phyloP scores from a whole-genome alignment of 2,329 filamentous ascomycete species.

The Camillea tinctor region DNA sequence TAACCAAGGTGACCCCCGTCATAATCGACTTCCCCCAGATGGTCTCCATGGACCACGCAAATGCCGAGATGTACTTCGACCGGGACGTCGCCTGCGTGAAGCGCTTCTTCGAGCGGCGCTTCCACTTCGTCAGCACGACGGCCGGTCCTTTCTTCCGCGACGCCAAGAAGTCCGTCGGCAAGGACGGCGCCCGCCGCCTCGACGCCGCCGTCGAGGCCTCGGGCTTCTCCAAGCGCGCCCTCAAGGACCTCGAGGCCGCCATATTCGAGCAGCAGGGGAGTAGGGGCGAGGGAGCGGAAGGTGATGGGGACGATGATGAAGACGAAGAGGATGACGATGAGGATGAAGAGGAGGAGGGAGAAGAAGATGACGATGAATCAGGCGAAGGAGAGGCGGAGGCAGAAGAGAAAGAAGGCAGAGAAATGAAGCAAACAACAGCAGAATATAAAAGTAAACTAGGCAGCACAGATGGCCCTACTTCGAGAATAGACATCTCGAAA shows the following conservation, averaged over 20 bases:
- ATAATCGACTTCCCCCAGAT: constrained; percentile 98
- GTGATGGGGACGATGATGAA: constrained; percentile 36
- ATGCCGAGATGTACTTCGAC: constrained; percentile 97
- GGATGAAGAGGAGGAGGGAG: constrained; percentile 36
- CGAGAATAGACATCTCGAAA: constrained; percentile 21
- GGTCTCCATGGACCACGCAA: constrained; percentile 89
- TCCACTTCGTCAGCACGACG: constrained; percentile 79
- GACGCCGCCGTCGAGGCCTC: constrained; percentile 90
- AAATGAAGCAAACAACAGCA: constrained; percentile 10
- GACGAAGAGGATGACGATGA: constrained; percentile 33
- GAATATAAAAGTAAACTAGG: constrained; percentile 13
- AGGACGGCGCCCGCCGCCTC: constrained; percentile 65
- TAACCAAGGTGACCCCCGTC: constrained; percentile 63
- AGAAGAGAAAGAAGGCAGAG: constrained; percentile 16
- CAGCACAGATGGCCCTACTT: not conserved
- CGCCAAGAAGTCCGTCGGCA: constrained; percentile 70
- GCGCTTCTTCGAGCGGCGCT: constrained; percentile 85
- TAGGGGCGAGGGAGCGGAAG: constrained; percentile 38
- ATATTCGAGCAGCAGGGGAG: constrained; percentile 72
- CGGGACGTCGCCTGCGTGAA: constrained; percentile 95
- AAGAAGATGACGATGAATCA: constrained; percentile 25
- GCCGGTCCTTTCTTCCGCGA: constrained; percentile 84
- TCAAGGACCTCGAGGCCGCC: constrained; percentile 87
- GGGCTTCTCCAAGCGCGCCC: constrained; percentile 95
- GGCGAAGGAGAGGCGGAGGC: constrained; percentile 32